Evolutionary conservation across 768 basidiomycete species (phyloP).

Genomic region (Chalciporus chontae): DNA sequence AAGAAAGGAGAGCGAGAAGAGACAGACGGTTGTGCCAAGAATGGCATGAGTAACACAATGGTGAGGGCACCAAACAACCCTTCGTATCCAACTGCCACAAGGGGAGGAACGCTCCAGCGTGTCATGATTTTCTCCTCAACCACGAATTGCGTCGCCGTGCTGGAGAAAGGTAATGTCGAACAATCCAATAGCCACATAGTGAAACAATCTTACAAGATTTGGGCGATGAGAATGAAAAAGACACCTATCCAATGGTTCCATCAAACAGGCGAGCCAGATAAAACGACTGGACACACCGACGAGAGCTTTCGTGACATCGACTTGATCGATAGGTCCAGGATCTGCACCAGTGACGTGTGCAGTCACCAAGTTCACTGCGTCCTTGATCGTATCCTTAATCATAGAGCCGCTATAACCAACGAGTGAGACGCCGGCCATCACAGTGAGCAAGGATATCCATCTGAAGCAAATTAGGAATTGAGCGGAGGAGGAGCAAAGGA

Average conservation of each 20-base stretch:
- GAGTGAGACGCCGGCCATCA: conserved; percentile 78
- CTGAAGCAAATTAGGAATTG: conserved; percentile 34
- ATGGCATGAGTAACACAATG: conserved; percentile 74
- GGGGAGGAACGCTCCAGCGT: conserved; percentile 79
- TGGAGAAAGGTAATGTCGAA: conserved; percentile 28
- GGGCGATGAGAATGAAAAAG: conserved; percentile 89
- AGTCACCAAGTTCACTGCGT: conserved; percentile 29
- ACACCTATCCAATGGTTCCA: conserved; percentile 53
- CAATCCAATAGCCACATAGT: neutral
- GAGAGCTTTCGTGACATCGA: conserved; percentile 66
- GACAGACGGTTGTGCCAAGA: conserved; percentile 70
- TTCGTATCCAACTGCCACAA: conserved; percentile 92
- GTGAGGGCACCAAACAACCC: conserved; percentile 87
- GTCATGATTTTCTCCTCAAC: conserved; percentile 96
- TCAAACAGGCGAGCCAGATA: conserved; percentile 15
- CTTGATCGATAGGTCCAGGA: conserved; percentile 48
- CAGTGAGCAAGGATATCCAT: conserved; percentile 88
- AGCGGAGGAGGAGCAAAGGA: conserved; percentile 6
- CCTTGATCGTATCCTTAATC: conserved; percentile 68
- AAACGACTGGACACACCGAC: conserved; percentile 46
- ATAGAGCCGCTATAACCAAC: conserved; percentile 91
- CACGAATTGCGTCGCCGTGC: conserved; percentile 90
- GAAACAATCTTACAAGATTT: conserved; percentile 70
- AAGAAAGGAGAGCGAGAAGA: conserved; percentile 69
- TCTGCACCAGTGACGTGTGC: conserved; percentile 29